Base-by-base conservation (phyloP, 306 rosid species). In the Ceratonia siliqua region DNA sequence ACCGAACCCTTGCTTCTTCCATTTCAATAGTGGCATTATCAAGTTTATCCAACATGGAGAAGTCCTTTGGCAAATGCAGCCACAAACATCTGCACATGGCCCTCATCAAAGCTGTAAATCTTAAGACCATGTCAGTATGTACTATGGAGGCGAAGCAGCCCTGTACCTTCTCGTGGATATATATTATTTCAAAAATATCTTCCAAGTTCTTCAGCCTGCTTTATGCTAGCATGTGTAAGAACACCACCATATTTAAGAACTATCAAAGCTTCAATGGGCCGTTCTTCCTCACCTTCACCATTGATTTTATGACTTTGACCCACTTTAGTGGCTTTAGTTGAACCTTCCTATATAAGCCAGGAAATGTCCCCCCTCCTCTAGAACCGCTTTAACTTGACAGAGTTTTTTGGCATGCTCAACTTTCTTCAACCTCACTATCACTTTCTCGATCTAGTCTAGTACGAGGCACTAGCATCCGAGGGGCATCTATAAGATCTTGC, bases 151-250 rank as follows among this genome's bases (percentile, higher is more conserved):
- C 98, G 98, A 82, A 92, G 98, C 39, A 92, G 82, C 68, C 96
- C 98, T 4, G 96, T 92, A 52, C 98, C 98, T 88, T 92, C 98
- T 72, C 98, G 94, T 89, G 84, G 98, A 87, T 92, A 92, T 89
- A 92, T 88, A 71, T 92, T 88, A 82, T 92, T 90, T 35, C 96
- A 92, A 78, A 92, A 92, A 82, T 87, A 92, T 90, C 98, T 85
- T 66, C 98, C 98, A 65, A 92, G 88, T 76, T 92, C 98, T 85
- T 92, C 98, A 73, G 98, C 98, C 98, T 92, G 98, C 85, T 92
- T 92, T 79, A 96, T 87, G 21, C 98, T 96, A 46, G 98, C 98
- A 73, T 92, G 98, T 65, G 98, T 92, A 72, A 92, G 98, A 74
- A 92, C 98, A 7, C 98, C 98, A 22, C 96, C 96, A 55, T 92